These are phyloP conservation scores for Russula brevipes DNA, from an alignment of 768 basidiomycete species.

Conservation along the genomic window DNA sequence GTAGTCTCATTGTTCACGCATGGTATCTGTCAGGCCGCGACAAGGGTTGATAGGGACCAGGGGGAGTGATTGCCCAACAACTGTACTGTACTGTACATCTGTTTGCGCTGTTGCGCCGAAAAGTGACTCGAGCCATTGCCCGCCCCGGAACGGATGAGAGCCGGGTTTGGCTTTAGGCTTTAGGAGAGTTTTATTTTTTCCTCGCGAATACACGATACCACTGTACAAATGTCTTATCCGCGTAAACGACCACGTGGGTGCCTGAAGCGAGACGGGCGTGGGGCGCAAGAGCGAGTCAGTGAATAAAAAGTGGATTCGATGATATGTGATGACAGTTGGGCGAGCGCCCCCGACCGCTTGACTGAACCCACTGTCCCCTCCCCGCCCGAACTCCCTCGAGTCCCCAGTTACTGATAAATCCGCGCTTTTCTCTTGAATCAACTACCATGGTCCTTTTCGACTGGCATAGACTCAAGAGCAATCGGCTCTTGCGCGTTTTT, in stretches of 20 bases:
- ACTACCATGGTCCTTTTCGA: neutral
- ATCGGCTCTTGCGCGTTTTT: constrained; percentile 2
- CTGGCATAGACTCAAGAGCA: neutral
- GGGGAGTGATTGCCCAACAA: constrained; percentile 1
- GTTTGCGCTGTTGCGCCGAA: neutral
- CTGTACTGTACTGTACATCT: neutral
- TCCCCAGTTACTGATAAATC: neutral
- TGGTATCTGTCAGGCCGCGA: neutral
- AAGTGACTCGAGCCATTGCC: neutral
- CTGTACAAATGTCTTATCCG: too few species aligned
- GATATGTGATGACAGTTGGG: neutral
- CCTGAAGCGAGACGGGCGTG: too few species aligned
- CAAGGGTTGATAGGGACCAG: constrained; percentile 1
- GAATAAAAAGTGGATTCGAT: neutral
- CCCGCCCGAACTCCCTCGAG: neutral
- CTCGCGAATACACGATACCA: too few species aligned
- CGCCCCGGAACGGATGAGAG: too few species aligned
- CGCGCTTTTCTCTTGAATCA: neutral
- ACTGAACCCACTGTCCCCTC: neutral
- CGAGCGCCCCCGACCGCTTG: neutral
- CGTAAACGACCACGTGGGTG: too few species aligned
- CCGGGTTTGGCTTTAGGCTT: too few species aligned
- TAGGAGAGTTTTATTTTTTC: too few species aligned
- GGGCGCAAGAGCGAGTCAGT: too few species aligned
- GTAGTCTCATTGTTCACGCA: neutral